phyloP scores from a whole-genome alignment of 129 eudicot species.

The Artemisia annua region DNA sequence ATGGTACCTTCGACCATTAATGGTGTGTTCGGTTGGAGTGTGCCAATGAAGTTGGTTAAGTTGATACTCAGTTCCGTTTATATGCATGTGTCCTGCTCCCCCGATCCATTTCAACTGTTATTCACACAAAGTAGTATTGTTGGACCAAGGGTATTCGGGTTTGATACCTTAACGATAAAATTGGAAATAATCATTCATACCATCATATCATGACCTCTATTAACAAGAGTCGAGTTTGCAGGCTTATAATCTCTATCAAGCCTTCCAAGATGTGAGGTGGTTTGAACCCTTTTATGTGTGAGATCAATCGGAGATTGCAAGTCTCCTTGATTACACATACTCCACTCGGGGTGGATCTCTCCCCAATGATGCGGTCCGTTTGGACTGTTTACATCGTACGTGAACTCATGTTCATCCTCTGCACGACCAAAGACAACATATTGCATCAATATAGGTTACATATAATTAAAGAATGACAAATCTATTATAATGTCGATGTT shows the following conservation, averaged over 20 bases:
- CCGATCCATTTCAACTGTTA: not conserved
- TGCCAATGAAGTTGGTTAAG: slow-evolving; percentile 61
- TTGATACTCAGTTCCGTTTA: slow-evolving; percentile 47
- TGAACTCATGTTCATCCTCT: slow-evolving; percentile 58
- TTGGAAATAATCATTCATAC: slow-evolving; percentile 20
- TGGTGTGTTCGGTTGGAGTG: slow-evolving; percentile 62
- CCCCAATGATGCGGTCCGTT: slow-evolving; percentile 61
- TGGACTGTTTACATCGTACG: slow-evolving; percentile 27
- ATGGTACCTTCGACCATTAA: slow-evolving; percentile 57
- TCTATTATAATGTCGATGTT: not conserved
- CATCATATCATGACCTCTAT: slow-evolving; percentile 70
- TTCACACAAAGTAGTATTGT: not conserved
- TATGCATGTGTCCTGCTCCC: slow-evolving; percentile 46
- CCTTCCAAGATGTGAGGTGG: slow-evolving; percentile 35
- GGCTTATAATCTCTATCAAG: slow-evolving; percentile 48
- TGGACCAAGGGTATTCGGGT: not conserved
- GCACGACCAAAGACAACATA: not conserved
- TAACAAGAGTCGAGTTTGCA: slow-evolving; percentile 52
- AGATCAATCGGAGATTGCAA: slow-evolving; percentile 76
- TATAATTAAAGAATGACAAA: not conserved
- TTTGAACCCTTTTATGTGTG: slow-evolving; percentile 33
- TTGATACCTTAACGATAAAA: not conserved
- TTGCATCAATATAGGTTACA: not conserved
- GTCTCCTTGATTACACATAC: slow-evolving; percentile 40
- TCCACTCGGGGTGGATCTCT: slow-evolving; percentile 52